Conservation (phyloP, 495 filamentous ascomycete species). For the Polyplosphaeria fusca region DNA sequence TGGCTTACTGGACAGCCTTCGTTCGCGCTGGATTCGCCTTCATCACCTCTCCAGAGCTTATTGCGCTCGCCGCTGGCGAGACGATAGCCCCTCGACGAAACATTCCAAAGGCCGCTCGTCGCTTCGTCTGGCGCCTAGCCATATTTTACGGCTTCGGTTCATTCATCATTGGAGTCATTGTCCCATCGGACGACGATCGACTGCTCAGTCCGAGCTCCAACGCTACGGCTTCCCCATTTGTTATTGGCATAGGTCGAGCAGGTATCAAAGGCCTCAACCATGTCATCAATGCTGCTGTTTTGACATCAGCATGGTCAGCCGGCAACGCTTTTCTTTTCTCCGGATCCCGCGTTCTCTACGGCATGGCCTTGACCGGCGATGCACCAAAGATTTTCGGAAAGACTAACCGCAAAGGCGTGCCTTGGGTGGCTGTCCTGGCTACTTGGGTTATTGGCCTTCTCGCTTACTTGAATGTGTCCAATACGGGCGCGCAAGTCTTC, state of each 20-base stretch:
- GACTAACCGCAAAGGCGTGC: conserved; percentile 25
- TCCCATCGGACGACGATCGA: conserved; percentile 1
- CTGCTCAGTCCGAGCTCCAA: conserved; percentile 13
- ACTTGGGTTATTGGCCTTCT: conserved; percentile 27
- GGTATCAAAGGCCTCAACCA: conserved; percentile 26
- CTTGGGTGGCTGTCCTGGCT: conserved; percentile 25
- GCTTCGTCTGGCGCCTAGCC: background rate
- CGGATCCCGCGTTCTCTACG: conserved; percentile 30
- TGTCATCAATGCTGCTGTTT: conserved; percentile 29
- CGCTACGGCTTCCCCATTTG: conserved; percentile 27
- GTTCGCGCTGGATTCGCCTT: conserved; percentile 59
- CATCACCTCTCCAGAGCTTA: conserved; percentile 44
- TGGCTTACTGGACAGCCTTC: conserved; percentile 60
- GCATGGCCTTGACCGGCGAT: conserved; percentile 21
- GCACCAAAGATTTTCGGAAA: conserved; percentile 29
- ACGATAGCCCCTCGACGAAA: conserved; percentile 4
- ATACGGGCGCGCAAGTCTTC: conserved; percentile 29
- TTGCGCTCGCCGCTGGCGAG: conserved; percentile 6
- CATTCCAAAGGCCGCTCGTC: conserved; percentile 2
- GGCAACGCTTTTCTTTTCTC: conserved; percentile 31
- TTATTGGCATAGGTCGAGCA: conserved; percentile 23
- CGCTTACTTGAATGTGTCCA: conserved; percentile 23
- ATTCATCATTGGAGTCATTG: conserved; percentile 35
- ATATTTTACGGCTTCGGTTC: conserved; percentile 1
- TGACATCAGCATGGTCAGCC: conserved; percentile 32